Evolutionary conservation across 169 alveolate genomes (phyloP), one percentile per base, ranked within the genome.

Genomic region (Cryptosporidium viatorum): DNA sequence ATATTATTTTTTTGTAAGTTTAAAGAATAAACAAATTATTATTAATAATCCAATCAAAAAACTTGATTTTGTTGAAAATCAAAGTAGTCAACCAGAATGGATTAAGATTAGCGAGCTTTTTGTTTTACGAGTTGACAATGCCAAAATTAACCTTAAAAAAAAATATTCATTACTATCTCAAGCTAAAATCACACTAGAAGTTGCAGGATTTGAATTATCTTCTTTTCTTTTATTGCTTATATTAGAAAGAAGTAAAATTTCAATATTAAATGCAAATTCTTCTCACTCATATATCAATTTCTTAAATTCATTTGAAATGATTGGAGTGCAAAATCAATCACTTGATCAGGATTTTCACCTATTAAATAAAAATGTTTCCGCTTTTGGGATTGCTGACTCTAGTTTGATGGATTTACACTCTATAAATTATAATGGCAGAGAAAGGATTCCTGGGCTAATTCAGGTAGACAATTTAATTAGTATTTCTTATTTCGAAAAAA

Each of bases 231-330:
- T 65, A 35, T 43, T 80, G 26, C 75, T 80, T 37, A 69, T 80
- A 26, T 67, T 80, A 29, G 75, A 59, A 29, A 80, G 41, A 43
- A 80, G 89, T 65, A 80, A 80, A 41, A 39, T 80, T 5, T 29
- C 71, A 21, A 37, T 43, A 5, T 55, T 73, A n/a, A 55, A 26
- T 55, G 26, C 29, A 2, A 43, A 80, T 14, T n/a, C 69, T 14
- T 65, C 89, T 12, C 50, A 60, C 1, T 43, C 73, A 6, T 80
- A 80, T 37, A 29, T 48, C 3, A 80, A 50, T 33, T 80, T 80
- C 37, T 62, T 80, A 67, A 55, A 80, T 59, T 80, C 89, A 62
- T 62, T 80, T 62, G 89, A 80, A 45, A 80, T 80, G 59, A 43
- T 62, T 60, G 89, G 43, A 26, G 29, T 41, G 10, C 65, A 45